phyloP scores from a whole-genome alignment of 1,284 basidiomycete genomes.

The Sanghuangporus weigelae region DNA sequence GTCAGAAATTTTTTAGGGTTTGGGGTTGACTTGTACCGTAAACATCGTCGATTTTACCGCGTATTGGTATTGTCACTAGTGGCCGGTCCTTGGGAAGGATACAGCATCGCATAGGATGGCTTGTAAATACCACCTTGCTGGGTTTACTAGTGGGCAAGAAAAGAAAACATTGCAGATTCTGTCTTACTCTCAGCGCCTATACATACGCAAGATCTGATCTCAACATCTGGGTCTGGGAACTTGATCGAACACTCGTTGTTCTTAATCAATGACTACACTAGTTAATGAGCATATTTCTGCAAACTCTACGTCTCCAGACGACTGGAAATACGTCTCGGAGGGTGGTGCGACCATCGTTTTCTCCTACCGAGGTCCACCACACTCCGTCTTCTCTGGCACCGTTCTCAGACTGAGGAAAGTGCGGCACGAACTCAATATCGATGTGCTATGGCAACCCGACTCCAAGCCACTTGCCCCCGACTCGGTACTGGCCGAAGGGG shows the following conservation, averaged over 20 bases:
- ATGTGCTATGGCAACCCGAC: not conserved
- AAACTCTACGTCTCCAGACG: slow-evolving; percentile 36
- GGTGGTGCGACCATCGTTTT: slow-evolving; percentile 89
- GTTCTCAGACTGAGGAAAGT: slow-evolving; percentile 74
- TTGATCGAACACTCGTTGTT: not conserved
- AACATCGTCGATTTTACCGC: no score
- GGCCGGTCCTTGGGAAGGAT: no score
- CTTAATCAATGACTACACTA: not conserved
- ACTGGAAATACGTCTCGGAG: slow-evolving; percentile 86
- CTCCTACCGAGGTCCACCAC: slow-evolving; percentile 57
- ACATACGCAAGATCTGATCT: not conserved
- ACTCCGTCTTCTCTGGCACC: slow-evolving; percentile 48
- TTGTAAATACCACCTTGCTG: no score
- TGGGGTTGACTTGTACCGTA: no score
- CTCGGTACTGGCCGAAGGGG: slow-evolving; percentile 5
- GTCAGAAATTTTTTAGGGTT: no score
- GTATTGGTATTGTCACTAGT: no score
- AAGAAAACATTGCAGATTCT: no score
- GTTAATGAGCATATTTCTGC: not conserved
- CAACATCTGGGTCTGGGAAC: not conserved
- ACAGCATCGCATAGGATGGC: no score
- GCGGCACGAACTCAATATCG: slow-evolving; percentile 18
- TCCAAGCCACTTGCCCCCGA: not conserved
- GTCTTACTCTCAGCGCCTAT: no score
- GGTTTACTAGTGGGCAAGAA: no score